Base-by-base conservation (phyloP, 2,329 filamentous ascomycete genomes). In the Ophiognomonia clavigignenti-juglandacearum region DNA sequence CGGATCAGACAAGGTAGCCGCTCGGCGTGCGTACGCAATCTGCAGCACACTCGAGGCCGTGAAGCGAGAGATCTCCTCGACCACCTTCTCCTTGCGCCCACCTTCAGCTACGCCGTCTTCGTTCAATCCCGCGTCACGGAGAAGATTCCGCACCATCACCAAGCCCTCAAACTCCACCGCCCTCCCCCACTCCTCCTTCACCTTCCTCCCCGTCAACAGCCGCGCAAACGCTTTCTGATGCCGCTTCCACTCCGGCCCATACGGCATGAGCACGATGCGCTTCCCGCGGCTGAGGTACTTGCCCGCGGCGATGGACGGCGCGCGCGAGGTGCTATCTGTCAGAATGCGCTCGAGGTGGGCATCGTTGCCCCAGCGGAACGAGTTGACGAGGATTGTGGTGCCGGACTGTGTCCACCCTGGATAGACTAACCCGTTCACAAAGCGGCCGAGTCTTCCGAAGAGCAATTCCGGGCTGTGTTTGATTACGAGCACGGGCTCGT, bases 1-100 rank as follows among this genome's bases (percentile, higher is more conserved):
- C 5, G 23, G 41, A 4, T 51, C 49, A 6, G 34, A 26, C 5
- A 46, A 39, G 2, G 49, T 51, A 4, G 20, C 16, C 9, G 42
- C 49, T 14, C 49, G 43, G 11, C 45, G 49, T 13, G 41, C 42
- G 18, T 51, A 51, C 6, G 49, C 40, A 23, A 51, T 46, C 31
- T 51, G 49, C 22, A 51, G 32, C 19, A 51, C 49, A 11, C 41
- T 51, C 22, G 49, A 51, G 3, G 49, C 49, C 19, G 49, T 51
- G 29, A 51, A 51, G 14, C 49, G 49, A 11, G 45, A 49, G 24
- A 51, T 32, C 14, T 51, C 49, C 11, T 51, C 39, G 13, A 51
- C 14, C 10, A 8, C 4, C 10, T n/a, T n/a, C n/a, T n/a, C n/a
- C n/a, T n/a, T n/a, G n/a, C 14, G 1, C 14, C 18, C 18, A 13